Base-by-base conservation (phyloP, 495 filamentous ascomycete species). In the Friedmanniomyces simplex region DNA sequence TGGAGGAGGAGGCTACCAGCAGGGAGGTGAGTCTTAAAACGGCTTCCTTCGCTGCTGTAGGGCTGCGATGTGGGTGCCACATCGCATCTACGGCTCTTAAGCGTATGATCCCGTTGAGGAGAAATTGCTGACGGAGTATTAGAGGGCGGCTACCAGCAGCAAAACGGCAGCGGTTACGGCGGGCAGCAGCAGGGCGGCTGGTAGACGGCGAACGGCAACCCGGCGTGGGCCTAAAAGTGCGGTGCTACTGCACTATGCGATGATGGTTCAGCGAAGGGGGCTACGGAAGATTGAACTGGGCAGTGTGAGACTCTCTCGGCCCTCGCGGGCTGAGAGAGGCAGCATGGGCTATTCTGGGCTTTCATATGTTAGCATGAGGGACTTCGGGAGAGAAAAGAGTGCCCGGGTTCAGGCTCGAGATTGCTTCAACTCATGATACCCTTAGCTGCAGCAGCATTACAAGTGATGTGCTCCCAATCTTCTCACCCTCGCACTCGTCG, bases 71-170 rank as follows among this genome's bases (percentile, higher is more conserved):
- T 43, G 39, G 14, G 39, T 43, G 28, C 39, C 39, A 13, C 39
- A 43, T 43, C 39, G 39, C 39, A 43, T 20, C 39, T 43, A 43
- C 39, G 39, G 39, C 39, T 43, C 39, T 43, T 43, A 16, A 43
- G 39, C 39, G 39, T 43, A 43, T 20, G 18, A 43, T n/a, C 39
- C 18, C 18, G 14, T 43, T 5, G 14, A 5, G 46, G 22, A 18
- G 13, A 24, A 18, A 24, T 24, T 43, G 7, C 46, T 49, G 46
- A 49, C 46, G 3, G 11, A 5, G 3, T 7, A 49, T 2, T 18
- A 49, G 36, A 16, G 21, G 59, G 54, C 54, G 59, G 61, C 42
- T 62, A 58, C 55, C 55, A 58, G 39, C 55, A 59, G 36, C 50
- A 59, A 1, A 52, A 58, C 30, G 55, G 55, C 36, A 55, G 52